Base-by-base conservation (phyloP, 495 filamentous ascomycete species). In the Xylaria grammica region DNA sequence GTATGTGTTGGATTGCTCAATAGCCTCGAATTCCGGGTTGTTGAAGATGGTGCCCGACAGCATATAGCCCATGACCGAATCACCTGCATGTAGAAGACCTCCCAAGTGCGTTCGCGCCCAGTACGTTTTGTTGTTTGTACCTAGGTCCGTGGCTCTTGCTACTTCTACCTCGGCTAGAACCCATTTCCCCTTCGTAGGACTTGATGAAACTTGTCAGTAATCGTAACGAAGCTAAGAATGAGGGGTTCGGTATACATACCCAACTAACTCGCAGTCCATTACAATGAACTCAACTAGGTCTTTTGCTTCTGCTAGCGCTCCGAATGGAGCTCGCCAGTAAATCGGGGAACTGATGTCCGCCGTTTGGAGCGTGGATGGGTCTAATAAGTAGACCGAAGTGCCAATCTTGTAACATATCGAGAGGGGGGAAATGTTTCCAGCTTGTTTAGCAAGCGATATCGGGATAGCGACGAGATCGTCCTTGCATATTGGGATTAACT, bases 381-480 rank as follows among this genome's bases (percentile, higher is more conserved):
- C 95, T 62, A 98, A 79, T 44, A 99, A 81, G 72, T 96, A 95
- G 73, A 98, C 80, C 0, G 91, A 84, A 20, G 92, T 97, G 54
- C 96, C 94, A 54, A 99, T 84, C n/a, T 91, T 84, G 75, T 91
- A 86, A 79, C 96, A 98, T 38, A 99, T 81, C 0, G 87, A 82
- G 26, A 97, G 75, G 19, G 93, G 93, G 87, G 78, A 82, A 66
- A 97, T 97, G 73, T 96, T 96, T 60, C 95, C 95, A 24, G 93
- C 79, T 27, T 87, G 83, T 66, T 89, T 90, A 2, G 95, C 96
- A 22, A 98, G 80, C 65, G 93, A 94, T 48, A 96, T 82, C 0
- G 95, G 95, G n/a, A 99, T 77, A 4, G 91, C 93, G 6, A 97
- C 91, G 9, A 99, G 80, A 72, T 99, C 96, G 66, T 99, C 96